Evolutionary conservation across 805 yeast genomes (phyloP).

Genomic region (Dipodascus geniculatus): DNA sequence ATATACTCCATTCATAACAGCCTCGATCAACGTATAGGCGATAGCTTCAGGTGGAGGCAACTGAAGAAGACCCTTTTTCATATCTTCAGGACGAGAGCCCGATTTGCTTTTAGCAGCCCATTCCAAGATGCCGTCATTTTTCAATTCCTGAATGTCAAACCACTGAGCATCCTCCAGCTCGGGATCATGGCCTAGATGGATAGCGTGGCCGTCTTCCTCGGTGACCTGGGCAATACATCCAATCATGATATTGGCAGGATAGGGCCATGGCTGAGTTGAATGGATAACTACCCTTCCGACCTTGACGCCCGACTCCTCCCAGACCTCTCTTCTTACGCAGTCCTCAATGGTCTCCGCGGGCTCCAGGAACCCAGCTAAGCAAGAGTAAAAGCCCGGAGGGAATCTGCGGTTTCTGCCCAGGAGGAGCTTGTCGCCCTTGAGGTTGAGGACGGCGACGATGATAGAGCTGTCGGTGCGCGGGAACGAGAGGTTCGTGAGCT

Average conservation of each 20-base stretch:
- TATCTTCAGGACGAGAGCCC: slow-evolving; percentile 7
- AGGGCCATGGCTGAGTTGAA: slow-evolving; percentile 95
- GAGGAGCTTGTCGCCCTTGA: slow-evolving; percentile 47
- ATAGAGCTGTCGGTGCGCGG: slow-evolving; percentile 90
- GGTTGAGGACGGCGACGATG: slow-evolving; percentile 65
- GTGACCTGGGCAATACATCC: slow-evolving; percentile 83
- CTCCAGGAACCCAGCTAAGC: slow-evolving; percentile 93
- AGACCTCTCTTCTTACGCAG: slow-evolving; percentile 78
- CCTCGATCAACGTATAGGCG: slow-evolving; percentile 25
- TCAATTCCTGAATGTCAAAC: slow-evolving; percentile 52
- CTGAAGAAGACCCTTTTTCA: slow-evolving; percentile 5
- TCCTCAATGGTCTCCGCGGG: slow-evolving; percentile 88
- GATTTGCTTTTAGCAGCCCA: slow-evolving; percentile 6
- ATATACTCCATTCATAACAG: slow-evolving; percentile 8
- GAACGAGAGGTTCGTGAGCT: slow-evolving; percentile 67
- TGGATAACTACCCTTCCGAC: slow-evolving; percentile 46
- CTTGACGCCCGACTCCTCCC: slow-evolving; percentile 90
- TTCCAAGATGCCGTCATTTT: slow-evolving; percentile 25
- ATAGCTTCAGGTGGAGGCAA: slow-evolving; percentile 26
- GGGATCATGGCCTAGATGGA: slow-evolving; percentile 69
- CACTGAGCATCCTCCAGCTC: slow-evolving; percentile 81
- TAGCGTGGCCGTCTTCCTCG: slow-evolving; percentile 32
- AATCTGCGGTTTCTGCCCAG: slow-evolving; percentile 61
- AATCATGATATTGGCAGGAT: slow-evolving; percentile 85
- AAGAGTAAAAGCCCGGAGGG: slow-evolving; percentile 55